A percentile compares a stretch with the other conserved stretches of the same genome.
phyloP scores from a whole-genome alignment of 2,329 filamentous ascomycete genomes.

The Colletotrichum tabaci region DNA sequence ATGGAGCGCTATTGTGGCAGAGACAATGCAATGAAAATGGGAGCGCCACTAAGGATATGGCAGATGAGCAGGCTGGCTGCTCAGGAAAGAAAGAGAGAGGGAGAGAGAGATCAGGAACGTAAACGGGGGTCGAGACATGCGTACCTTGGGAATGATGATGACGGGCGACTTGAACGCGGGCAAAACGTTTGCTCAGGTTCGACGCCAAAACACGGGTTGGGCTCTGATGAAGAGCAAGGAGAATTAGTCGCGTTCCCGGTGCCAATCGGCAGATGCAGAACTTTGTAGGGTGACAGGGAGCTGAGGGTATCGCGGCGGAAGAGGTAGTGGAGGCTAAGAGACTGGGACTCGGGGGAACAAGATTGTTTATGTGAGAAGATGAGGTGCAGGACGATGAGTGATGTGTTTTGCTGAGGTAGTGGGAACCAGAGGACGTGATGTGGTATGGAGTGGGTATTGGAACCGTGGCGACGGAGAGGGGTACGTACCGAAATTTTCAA shows the following conservation, averaged over 20 bases:
- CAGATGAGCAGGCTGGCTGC: conserved; percentile 4
- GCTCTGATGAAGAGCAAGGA: conserved; percentile 3
- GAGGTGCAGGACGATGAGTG: conserved; percentile 29
- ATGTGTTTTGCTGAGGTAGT: conserved; percentile 42
- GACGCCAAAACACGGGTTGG: conserved; percentile 32
- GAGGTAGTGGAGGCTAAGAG: conserved; percentile 13
- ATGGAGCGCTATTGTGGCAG: conserved; percentile 7
- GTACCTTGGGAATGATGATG: conserved; percentile 41
- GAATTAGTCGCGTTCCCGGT: conserved; percentile 32
- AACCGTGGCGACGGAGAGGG: conserved; percentile 22
- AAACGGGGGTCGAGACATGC: conserved; percentile 26
- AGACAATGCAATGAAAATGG: conserved; percentile 10
- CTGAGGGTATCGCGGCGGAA: conserved; percentile 19
- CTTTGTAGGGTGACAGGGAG: background rate
- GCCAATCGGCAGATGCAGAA: conserved; percentile 26
- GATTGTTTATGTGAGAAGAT: conserved; percentile 36
- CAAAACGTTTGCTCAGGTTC: conserved; percentile 34
- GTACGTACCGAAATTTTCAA: conserved; percentile 34
- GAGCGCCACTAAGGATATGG: conserved; percentile 15
- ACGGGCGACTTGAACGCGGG: conserved; percentile 35
- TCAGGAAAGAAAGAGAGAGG: background rate
- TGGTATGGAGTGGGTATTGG: conserved; percentile 41
- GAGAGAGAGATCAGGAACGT: conserved; percentile 1
- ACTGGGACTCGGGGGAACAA: conserved; percentile 8
- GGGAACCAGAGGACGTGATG: conserved; percentile 41